Percentiles rank a stretch among this genome's conserved stretches.
Evolutionary conservation across 129 eudicot species (phyloP).

Genomic region (Helianthus annuus): DNA sequence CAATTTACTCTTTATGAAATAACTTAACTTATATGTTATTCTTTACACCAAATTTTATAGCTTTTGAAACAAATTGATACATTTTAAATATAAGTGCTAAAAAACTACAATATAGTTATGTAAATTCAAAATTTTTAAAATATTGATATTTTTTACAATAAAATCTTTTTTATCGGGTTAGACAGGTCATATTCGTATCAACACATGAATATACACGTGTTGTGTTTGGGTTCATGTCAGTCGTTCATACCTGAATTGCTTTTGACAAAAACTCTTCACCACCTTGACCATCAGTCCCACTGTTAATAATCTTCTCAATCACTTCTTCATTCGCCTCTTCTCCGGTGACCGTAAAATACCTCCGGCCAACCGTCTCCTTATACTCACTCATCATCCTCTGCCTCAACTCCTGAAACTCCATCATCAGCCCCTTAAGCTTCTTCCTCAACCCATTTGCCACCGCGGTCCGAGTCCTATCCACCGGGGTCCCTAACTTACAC

Average conservation of each 20-base stretch:
- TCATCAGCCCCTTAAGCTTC: constrained; percentile 86
- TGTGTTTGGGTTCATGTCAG: no score
- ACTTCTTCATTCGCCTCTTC: constrained; percentile 71
- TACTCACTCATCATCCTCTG: constrained; percentile 88
- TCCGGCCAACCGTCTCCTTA: constrained; percentile 81
- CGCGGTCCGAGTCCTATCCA: constrained; percentile 70
- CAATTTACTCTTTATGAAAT: no score
- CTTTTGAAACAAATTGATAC: no score
- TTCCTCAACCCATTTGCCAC: constrained; percentile 90
- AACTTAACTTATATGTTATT: no score
- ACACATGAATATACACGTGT: no score
- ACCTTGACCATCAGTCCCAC: constrained; percentile 55
- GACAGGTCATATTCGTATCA: no score
- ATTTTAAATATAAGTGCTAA: no score
- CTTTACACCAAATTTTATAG: no score
- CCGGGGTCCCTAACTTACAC: constrained; percentile 67
- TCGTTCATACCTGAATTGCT: constrained; percentile 83
- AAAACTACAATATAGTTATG: no score
- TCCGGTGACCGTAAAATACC: constrained; percentile 85
- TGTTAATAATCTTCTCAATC: constrained; percentile 70
- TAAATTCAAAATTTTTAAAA: no score
- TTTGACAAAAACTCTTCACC: constrained; percentile 69
- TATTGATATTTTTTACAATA: no score
- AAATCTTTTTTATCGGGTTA: no score
- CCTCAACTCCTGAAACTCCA: constrained; percentile 86